Evolutionary conservation across 2,329 filamentous ascomycete genomes (phyloP), one percentile per base, ranked within the genome.

Genomic region (Pochonia chlamydosporia): DNA sequence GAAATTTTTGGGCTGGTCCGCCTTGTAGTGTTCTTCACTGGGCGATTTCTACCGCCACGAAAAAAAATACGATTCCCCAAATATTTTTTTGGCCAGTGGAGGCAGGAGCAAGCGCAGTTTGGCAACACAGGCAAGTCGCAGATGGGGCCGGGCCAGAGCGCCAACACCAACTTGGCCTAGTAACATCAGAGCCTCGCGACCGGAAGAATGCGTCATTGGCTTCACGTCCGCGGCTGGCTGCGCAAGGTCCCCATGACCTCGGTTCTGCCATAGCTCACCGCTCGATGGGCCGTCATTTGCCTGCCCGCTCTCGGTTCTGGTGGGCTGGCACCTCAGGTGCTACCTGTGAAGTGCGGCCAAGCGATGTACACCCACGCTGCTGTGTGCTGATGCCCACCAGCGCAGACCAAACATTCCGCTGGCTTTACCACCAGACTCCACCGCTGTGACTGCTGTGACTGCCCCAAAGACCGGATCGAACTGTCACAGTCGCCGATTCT

Each of bases 161-260:
- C n/a, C n/a, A n/a, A n/a, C n/a, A n/a, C n/a, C 4, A 13, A 10
- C 35, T 39, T 24, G 47, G 40, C 49, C 18, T 20, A 21, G 10
- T 5, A 20, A 8, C 26, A n/a, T n/a, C 35, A 49, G 53, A 56
- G 54, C 53, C 48, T 56, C 52, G 54, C 48, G 49, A 13, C 40
- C 54, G 57, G 56, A 59, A 58, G 41, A 56, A 59, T 57, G 58
- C 58, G 57, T 63, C 60, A 65, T 64, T 65, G 59, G 62, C 47
- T 35, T 52, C 40, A 43, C 28, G 43, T 44, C 51, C 52, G 51
- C 52, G 49, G 50, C 49, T 56, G 49, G 50, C 45, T 49, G 52
- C 52, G 52, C 43, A 50, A 47, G 36, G 48, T 44, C 40, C 53
- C 55, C 55, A 51, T 53, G 50, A 52, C 49, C 49, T 40, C 43